Evolutionary conservation across 768 basidiomycete species (phyloP).

Genomic region (Mycena maculata): DNA sequence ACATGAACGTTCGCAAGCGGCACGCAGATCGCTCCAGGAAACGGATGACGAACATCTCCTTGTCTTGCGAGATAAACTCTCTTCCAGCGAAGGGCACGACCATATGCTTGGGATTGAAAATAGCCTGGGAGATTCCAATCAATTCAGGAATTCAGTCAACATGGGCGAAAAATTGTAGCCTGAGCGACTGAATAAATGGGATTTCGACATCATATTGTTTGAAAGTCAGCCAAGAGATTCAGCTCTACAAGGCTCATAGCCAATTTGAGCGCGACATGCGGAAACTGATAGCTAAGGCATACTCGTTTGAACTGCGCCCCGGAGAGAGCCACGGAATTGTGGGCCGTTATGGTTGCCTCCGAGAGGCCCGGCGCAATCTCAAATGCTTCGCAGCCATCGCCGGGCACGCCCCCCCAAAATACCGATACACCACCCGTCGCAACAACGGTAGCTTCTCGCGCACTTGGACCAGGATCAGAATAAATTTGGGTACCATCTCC

Average conservation of each 20-base stretch:
- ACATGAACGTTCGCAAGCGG: neutral
- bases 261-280: neutral
- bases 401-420: too few species aligned
- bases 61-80: neutral
- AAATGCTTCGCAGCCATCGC: too few species aligned
- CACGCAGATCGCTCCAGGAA: slow-evolving; percentile 1
- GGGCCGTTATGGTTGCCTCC: neutral
- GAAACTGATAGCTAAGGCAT: neutral
- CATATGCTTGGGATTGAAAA: neutral
- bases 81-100: neutral
- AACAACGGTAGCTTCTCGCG: neutral
- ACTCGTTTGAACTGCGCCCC: neutral
- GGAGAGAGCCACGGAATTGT: neutral
- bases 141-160: neutral
- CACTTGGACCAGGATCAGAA: neutral
- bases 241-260: neutral
- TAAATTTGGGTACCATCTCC: neutral
- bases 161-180: neutral
- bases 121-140: too few species aligned
- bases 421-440: neutral
- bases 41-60: neutral
- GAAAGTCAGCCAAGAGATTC: too few species aligned
- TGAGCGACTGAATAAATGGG: neutral
- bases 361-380: neutral
- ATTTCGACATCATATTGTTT: too few species aligned